phyloP scores from a whole-genome alignment of 345 rosid genomes.

The Sisymbrium altissimum region DNA sequence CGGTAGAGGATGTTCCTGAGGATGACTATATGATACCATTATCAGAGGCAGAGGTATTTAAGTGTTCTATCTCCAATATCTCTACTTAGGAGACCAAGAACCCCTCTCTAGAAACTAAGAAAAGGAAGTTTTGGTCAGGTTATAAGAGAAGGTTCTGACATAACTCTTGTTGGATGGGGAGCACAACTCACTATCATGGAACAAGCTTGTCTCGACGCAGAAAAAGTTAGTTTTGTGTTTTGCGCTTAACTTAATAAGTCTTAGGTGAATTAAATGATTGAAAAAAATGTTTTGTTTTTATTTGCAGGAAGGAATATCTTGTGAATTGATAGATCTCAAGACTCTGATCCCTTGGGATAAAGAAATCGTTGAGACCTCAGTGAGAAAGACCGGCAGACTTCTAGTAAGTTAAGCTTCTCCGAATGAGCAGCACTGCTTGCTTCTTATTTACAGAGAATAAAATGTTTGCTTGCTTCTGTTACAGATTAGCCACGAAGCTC shows the following conservation, averaged over 20 bases:
- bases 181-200: constrained; percentile 80
- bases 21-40: constrained; percentile 79
- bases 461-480: background rate
- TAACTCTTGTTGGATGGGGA: constrained; percentile 91
- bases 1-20: constrained; percentile 85
- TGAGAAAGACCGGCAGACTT: constrained; percentile 75
- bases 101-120: background rate
- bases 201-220: constrained; percentile 73
- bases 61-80: background rate
- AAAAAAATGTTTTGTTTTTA: background rate
- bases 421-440: background rate
- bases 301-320: constrained; percentile 73
- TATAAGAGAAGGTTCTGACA: constrained; percentile 71
- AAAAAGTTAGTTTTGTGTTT: constrained; percentile 41
- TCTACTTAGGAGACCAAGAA: background rate
- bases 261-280: background rate
- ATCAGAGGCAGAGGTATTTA: constrained; percentile 73
- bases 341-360: constrained; percentile 87
- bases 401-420: constrained; percentile 44
- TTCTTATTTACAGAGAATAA: too few relatives aligned
- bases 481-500: constrained; percentile 88
- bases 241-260: background rate
- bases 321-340: constrained; percentile 77
- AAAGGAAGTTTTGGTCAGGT: background rate
- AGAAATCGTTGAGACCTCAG: constrained; percentile 76